These are phyloP conservation scores for Polyporus tsugae DNA, from an alignment of 1,284 basidiomycete genomes.

Conservation along the genomic window DNA sequence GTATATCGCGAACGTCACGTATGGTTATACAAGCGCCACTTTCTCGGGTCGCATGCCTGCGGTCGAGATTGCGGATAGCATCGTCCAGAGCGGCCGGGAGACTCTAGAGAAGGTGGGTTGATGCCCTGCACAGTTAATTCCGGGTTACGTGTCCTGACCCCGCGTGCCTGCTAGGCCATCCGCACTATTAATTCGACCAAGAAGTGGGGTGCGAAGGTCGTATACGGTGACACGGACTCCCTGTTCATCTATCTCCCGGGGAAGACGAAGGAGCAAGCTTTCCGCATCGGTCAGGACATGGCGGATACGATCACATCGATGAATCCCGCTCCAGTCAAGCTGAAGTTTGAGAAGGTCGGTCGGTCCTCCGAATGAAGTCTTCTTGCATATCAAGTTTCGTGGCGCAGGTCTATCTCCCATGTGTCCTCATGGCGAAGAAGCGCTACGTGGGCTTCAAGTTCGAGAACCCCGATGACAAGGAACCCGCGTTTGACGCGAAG, in stretches of 20 bases:
- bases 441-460: constrained; percentile 97
- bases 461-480: constrained; percentile 81
- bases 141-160: not conserved
- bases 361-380: not conserved
- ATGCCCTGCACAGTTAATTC: not conserved
- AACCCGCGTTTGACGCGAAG: constrained; percentile 93
- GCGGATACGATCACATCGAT: constrained; percentile 85
- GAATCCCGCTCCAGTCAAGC: constrained; percentile 92
- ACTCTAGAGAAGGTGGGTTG: constrained; percentile 87
- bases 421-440: constrained; percentile 95
- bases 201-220: constrained; percentile 90
- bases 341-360: constrained; percentile 95
- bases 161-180: constrained; percentile 71
- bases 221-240: constrained; percentile 99
- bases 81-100: constrained; percentile 95
- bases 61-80: constrained; percentile 97
- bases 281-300: constrained; percentile 92
- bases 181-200: constrained; percentile 78
- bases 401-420: constrained; percentile 90
- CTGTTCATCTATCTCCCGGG: constrained; percentile 92
- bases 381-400: not conserved
- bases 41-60: constrained; percentile 98
- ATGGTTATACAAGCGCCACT: constrained; percentile 94
- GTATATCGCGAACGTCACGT: constrained; percentile 90
- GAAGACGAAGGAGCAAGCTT: constrained; percentile 92